Percentiles rank a stretch among this genome's conserved stretches.
These are phyloP conservation scores for Vicia faba DNA, from an alignment of 306 rosid genomes.

Conservation along the genomic window DNA sequence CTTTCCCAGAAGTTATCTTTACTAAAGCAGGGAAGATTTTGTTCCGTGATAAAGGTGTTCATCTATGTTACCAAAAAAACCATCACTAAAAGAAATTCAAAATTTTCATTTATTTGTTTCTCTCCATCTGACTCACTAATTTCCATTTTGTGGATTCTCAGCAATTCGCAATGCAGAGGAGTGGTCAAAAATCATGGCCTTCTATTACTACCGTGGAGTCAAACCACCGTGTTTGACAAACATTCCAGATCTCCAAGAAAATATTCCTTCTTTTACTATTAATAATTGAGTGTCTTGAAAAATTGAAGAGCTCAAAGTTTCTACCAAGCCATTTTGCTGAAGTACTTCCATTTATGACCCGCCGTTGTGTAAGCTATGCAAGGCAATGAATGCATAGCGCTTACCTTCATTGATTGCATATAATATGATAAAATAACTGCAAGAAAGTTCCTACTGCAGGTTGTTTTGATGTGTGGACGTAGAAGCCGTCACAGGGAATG, in stretches of 20 bases:
- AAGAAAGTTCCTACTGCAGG: background rate
- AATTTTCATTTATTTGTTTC: constrained; percentile 6
- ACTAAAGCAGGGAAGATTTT: constrained; percentile 88
- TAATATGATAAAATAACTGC: constrained; percentile 15
- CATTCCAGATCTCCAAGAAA: constrained; percentile 52
- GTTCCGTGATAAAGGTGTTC: constrained; percentile 76
- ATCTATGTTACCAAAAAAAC: background rate
- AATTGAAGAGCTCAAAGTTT: constrained; percentile 20
- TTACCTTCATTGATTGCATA: constrained; percentile 9
- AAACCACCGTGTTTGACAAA: constrained; percentile 66
- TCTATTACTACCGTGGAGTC: constrained; percentile 80
- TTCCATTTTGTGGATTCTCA: constrained; percentile 41
- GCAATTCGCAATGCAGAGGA: constrained; percentile 77
- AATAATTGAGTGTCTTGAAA: constrained; percentile 41
- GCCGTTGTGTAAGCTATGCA: constrained; percentile 9
- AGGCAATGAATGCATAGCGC: constrained; percentile 27
- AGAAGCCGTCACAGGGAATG: constrained; percentile 11
- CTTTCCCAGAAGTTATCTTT: constrained; percentile 80
- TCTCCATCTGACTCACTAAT: constrained; percentile 12
- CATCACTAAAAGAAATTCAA: background rate
- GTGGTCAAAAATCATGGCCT: constrained; percentile 87
- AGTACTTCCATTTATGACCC: constrained; percentile 1
- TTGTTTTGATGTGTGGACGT: constrained; percentile 4
- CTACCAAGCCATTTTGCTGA: constrained; percentile 10
- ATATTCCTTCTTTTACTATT: constrained; percentile 58